Evolutionary conservation across 495 filamentous ascomycete species (phyloP), one percentile per base, ranked within the genome.

Genomic region (Penicillium egyptiacum): DNA sequence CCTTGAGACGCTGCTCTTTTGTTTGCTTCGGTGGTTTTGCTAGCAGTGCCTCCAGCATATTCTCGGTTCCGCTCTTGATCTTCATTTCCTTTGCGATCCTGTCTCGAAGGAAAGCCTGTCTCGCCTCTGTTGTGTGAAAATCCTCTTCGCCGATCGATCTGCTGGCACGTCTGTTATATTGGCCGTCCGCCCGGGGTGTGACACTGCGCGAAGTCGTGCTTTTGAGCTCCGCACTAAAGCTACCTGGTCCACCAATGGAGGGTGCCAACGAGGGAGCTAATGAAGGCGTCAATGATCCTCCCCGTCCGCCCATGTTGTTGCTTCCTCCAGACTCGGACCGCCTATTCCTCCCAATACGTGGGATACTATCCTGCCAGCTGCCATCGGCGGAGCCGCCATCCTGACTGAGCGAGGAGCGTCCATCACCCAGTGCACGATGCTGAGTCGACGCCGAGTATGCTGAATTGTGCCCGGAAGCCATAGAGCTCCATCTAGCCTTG

Each of bases 1-100:
- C 93, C 65, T 84, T 81, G 50, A 85, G 77, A 52, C 91, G 84
- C 70, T 97, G 95, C 47, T 96, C 92, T 64, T 91, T 96, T 20
- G 89, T 88, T 66, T 98, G 92, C 70, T 98, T 98, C 12, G 89
- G 86, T 66, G 94, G 96, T 72, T 98, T 98, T n/a, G 85, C 78
- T 64, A 95, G 88, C 56, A 98, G 70, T 17, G 93, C 94, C 75
- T 97, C 94, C 50, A 98, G 74, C 81, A 98, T 84, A 69, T 98
- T 98, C 79, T 98, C 94, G 50, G 92, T 96, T 23, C 94, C 94
- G 56, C 90, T 87, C 73, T 96, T 97, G 67, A 98, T 98, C 79
- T 98, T 98, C 73, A 89, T 87, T 70, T 98, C 94, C 64, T 92
- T 91, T 47, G 89, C 92, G 55, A 98, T 86, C 67, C 85, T 83